Conservation (phyloP, 2,329 filamentous ascomycete genomes). For the Diaporthe ampelina region DNA sequence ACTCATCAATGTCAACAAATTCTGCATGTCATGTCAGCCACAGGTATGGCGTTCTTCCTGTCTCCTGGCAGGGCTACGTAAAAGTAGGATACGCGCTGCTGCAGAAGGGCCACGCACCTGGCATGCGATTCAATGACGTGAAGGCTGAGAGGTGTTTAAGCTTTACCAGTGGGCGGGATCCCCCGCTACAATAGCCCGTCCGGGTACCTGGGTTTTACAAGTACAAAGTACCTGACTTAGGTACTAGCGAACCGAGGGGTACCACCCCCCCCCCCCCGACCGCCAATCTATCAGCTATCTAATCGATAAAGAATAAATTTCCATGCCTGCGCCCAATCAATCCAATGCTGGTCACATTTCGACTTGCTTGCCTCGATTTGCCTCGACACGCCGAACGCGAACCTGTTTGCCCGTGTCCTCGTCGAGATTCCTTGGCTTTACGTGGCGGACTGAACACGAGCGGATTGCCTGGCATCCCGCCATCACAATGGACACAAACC, state of each 20-base stretch:
- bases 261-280: too few relatives aligned
- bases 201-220: neutral
- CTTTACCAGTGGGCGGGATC: neutral
- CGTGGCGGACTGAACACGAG: neutral
- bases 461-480: neutral
- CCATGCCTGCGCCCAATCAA: neutral
- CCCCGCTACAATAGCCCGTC: neutral
- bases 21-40: neutral
- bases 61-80: neutral
- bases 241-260: too few relatives aligned
- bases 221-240: neutral
- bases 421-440: neutral
- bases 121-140: conserved; percentile 11
- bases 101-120: neutral
- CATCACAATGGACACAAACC: conserved; percentile 49
- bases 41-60: neutral
- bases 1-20: neutral
- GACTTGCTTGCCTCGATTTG: neutral
- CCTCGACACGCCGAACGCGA: neutral
- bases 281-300: neutral
- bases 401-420: neutral
- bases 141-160: neutral
- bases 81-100: neutral
- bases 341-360: too few relatives aligned
- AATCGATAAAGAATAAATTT: conserved; percentile 32